phyloP scores from a whole-genome alignment of 495 filamentous ascomycete species.

The Neurospora africana region DNA sequence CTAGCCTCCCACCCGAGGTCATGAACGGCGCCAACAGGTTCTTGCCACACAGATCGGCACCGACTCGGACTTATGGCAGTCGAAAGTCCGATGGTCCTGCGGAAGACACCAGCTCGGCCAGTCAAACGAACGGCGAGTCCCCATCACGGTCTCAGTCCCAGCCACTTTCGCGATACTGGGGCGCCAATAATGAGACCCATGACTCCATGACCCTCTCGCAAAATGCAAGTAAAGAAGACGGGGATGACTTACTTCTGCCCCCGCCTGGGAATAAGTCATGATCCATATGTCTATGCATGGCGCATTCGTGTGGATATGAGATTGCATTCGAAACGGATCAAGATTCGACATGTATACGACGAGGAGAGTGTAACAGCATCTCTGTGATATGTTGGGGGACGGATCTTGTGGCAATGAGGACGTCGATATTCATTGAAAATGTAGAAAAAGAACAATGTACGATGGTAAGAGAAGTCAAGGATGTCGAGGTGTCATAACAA shows the following conservation, averaged over 20 bases:
- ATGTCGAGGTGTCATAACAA: not conserved
- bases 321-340: not conserved
- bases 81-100: not conserved
- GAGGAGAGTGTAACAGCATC: not conserved
- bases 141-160: slow-evolving; percentile 4
- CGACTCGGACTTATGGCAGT: not conserved
- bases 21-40: not conserved
- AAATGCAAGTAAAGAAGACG: not conserved
- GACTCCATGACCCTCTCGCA: slow-evolving; percentile 7
- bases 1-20: not conserved
- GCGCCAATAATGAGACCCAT: slow-evolving; percentile 4
- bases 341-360: not conserved
- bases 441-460: not conserved
- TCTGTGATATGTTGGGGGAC: not conserved
- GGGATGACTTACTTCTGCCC: not conserved
- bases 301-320: not conserved
- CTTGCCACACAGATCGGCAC: not conserved
- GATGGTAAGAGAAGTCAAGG: not conserved
- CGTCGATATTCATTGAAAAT: not conserved
- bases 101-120: not conserved
- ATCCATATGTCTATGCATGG: not conserved
- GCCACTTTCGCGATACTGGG: not conserved
- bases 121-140: not conserved
- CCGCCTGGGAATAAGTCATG: not conserved
- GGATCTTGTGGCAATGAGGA: not conserved